These are phyloP conservation scores for Myriosclerotinia curreyana DNA, from an alignment of 2,329 filamentous ascomycete genomes.

Conservation along the genomic window DNA sequence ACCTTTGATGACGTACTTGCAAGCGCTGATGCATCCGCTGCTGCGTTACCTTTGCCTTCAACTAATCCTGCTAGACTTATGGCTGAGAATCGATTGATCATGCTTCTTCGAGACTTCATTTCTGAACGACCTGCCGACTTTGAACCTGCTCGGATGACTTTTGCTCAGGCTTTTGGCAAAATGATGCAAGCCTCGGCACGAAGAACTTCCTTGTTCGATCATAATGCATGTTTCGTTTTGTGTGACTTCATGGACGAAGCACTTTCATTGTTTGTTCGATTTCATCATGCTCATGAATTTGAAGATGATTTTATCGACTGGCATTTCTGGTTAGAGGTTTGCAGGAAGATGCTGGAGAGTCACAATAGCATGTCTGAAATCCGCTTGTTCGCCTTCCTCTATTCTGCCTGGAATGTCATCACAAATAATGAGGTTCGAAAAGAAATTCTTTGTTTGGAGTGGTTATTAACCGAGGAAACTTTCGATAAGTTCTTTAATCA, in stretches of 20 bases:
- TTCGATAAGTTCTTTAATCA: conserved; percentile 69
- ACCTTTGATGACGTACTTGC: conserved; percentile 65
- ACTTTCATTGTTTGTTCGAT: conserved; percentile 60
- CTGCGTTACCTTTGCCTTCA: conserved; percentile 55
- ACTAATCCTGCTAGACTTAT: conserved; percentile 61
- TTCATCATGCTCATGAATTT: conserved; percentile 46
- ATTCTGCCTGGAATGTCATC: conserved; percentile 61
- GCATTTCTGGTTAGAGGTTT: conserved; percentile 67
- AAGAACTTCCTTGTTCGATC: conserved; percentile 64
- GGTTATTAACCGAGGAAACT: conserved; percentile 58
- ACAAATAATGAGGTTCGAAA: conserved; percentile 55
- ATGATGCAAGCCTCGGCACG: conserved; percentile 60
- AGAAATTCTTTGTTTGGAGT: conserved; percentile 57
- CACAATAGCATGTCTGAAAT: conserved; percentile 71
- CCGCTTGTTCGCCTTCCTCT: conserved; percentile 66
- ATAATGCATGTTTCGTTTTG: conserved; percentile 68
- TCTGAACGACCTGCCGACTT: conserved; percentile 56
- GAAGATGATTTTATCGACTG: conserved; percentile 53
- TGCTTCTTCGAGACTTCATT: conserved; percentile 66
- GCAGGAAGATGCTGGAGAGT: conserved; percentile 64
- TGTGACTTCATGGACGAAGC: conserved; percentile 72
- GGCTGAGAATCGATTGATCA: conserved; percentile 68
- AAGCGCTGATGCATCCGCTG: conserved; percentile 56
- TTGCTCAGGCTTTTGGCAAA: conserved; percentile 60
- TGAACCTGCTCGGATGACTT: conserved; percentile 54